These are phyloP conservation scores for Pseudogymnoascus sp. DNA, from an alignment of 2,329 filamentous ascomycete genomes.

Conservation along the genomic window DNA sequence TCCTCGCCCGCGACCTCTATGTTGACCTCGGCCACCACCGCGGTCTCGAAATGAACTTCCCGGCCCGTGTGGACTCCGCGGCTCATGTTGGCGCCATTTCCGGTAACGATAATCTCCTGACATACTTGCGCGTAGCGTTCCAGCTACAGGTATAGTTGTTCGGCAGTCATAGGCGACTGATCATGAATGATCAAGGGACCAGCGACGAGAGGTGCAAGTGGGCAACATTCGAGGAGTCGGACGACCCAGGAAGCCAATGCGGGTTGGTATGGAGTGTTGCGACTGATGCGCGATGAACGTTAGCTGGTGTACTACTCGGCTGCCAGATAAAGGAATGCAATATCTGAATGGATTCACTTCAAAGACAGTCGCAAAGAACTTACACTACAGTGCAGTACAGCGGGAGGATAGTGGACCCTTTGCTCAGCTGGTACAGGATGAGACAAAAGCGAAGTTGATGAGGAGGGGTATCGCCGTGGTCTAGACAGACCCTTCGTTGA, in stretches of 20 bases:
- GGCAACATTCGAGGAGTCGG: not conserved
- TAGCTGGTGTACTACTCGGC: not conserved
- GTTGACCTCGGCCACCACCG: not conserved
- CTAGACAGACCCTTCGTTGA: not conserved
- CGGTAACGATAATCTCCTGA: not conserved
- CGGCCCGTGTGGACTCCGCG: not conserved
- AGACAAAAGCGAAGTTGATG: not conserved
- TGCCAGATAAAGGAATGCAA: not conserved
- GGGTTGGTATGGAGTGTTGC: not conserved
- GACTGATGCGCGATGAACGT: not conserved
- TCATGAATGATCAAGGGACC: not conserved
- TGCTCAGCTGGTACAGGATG: not conserved
- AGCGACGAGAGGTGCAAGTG: not conserved
- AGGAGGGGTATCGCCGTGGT: not conserved
- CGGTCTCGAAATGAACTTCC: not conserved
- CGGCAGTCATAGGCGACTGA: not conserved
- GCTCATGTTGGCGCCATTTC: not conserved
- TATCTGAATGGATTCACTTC: not conserved
- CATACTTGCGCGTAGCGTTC: not conserved
- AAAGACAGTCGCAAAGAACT: not conserved
- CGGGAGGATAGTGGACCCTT: not conserved
- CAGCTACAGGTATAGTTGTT: not conserved
- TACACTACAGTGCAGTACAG: not conserved
- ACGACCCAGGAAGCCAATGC: not conserved
- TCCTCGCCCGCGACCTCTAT: not conserved